Evolutionary conservation across 345 rosid species (phyloP).

Genomic region (Eucalyptus camaldulensis): DNA sequence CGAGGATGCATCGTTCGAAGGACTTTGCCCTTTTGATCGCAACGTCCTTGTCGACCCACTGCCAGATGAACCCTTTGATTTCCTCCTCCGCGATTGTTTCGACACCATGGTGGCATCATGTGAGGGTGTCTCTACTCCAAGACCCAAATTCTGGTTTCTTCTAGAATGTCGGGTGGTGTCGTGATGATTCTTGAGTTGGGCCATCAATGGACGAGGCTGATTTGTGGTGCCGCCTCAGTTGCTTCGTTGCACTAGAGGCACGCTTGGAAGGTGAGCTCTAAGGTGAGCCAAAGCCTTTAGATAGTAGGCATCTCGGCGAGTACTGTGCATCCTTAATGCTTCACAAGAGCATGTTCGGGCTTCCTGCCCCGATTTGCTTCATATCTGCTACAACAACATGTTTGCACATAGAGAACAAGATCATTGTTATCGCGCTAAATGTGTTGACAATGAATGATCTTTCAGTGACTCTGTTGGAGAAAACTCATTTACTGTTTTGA

Average conservation of each 20-base stretch:
- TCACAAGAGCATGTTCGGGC: not conserved
- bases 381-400: not conserved
- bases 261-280: slow-evolving; percentile 1
- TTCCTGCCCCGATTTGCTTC: not conserved
- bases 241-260: not conserved
- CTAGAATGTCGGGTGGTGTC: not conserved
- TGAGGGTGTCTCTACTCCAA: slow-evolving; percentile 1
- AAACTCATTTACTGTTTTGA: no score
- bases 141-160: not conserved
- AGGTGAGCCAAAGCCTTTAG: not conserved
- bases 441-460: not conserved
- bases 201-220: not conserved
- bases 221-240: slow-evolving; percentile 14
- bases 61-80: slow-evolving; percentile 2
- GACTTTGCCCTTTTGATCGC: slow-evolving; percentile 9
- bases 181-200: slow-evolving; percentile 1
- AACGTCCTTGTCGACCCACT: not conserved
- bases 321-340: not conserved
- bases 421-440: not conserved
- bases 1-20: not conserved
- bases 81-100: slow-evolving; percentile 14
- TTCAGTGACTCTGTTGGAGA: no score
- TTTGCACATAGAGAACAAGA: not conserved
- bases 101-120: not conserved
- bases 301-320: not conserved